A percentile compares a stretch with the other conserved stretches of the same genome.
Conservation (phyloP, 2,329 filamentous ascomycete genomes). For the Escovopsis sp. region DNA sequence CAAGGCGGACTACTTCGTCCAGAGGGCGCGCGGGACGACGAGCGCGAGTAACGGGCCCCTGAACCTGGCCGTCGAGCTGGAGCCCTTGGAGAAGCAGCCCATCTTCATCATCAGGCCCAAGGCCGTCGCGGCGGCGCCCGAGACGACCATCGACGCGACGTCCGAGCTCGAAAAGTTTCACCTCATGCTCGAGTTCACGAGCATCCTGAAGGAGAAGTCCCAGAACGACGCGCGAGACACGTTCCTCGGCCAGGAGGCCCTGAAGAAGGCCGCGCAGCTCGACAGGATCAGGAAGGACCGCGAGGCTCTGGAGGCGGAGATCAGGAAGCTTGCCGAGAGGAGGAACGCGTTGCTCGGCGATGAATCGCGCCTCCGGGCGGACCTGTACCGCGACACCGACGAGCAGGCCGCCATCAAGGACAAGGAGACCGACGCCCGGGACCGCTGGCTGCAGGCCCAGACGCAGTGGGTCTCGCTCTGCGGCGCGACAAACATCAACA, state of each 20-base stretch:
- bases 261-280: neutral
- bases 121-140: neutral
- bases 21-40: neutral
- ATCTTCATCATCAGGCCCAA: constrained; percentile 1
- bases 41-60: constrained; percentile 2
- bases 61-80: neutral
- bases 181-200: neutral
- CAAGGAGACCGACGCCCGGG: neutral
- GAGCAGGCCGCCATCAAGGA: neutral
- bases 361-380: neutral
- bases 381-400: neutral
- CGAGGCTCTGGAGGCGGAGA: neutral
- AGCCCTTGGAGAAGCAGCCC: neutral
- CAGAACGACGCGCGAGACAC: neutral
- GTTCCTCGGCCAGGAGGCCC: neutral
- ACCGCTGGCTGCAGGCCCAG: neutral
- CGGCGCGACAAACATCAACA: neutral
- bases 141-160: constrained; percentile 2
- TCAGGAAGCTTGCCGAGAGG: neutral
- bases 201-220: neutral
- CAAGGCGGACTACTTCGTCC: neutral
- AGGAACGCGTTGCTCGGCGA: neutral
- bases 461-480: neutral
- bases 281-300: neutral
- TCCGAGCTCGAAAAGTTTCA: neutral